Conservation (phyloP, 139 green algal genomes). For the Trebouxia sp. region DNA sequence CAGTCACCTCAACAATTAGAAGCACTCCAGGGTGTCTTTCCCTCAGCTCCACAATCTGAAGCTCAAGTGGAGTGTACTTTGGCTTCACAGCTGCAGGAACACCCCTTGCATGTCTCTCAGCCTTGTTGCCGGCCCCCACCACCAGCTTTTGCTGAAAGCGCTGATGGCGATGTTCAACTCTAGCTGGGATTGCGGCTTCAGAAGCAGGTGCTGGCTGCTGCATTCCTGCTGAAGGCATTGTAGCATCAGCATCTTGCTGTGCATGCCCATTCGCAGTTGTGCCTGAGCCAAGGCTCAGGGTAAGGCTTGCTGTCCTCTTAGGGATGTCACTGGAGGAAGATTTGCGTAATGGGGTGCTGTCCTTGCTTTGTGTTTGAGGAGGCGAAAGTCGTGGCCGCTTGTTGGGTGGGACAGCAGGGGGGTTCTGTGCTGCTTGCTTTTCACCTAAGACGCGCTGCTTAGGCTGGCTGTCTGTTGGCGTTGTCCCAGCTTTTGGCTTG, state of each 20-base stretch:
- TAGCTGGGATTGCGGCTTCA: not conserved
- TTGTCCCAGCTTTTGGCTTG: not conserved
- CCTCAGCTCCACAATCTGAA: conserved; percentile 58
- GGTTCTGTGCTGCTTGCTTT: not conserved
- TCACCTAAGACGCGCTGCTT: not conserved
- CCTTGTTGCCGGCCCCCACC: conserved; percentile 21
- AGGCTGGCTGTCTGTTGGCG: not conserved
- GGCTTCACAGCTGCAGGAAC: not conserved
- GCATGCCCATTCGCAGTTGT: not conserved
- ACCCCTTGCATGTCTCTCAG: not conserved
- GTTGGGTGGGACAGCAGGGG: not conserved
- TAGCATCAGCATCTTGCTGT: not conserved
- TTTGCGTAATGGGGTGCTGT: too few species aligned
- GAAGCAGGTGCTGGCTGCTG: not conserved
- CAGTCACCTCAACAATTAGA: conserved; percentile 76
- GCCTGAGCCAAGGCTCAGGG: too few species aligned
- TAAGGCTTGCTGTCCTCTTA: too few species aligned
- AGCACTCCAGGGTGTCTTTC: conserved; percentile 65
- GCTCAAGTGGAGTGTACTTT: conserved; percentile 77
- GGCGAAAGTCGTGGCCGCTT: not conserved
- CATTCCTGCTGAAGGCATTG: not conserved
- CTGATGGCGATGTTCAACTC: conserved; percentile 23
- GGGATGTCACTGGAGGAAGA: too few species aligned
- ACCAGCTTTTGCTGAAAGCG: conserved; percentile 52
- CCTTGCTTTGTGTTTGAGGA: not conserved